Evolutionary conservation across 805 yeast genomes (phyloP), one percentile per base, ranked within the genome.

Genomic region (Candida sonorensis): DNA sequence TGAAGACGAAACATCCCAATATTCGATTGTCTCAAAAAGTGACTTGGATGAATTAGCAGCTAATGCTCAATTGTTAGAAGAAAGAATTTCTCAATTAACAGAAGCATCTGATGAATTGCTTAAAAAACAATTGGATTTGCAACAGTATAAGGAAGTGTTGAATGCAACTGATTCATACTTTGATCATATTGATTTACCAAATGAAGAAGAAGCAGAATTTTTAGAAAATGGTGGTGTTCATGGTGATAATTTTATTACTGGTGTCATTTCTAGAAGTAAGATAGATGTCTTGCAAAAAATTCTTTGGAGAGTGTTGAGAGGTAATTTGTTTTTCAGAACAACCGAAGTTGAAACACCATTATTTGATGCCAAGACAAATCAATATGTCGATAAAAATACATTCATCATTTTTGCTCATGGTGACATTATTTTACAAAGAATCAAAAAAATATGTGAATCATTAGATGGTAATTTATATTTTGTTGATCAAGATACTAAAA

Each of bases 331-430:
- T 50, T 73, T 88, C 55, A 78, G 79, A 44, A 72, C 81, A 41
- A 70, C 72, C 29, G 92, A 83, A 44, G 75, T 90, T 37, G 71
- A 72, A 6, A 83, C 81, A 46, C 72, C 77, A 14, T 61, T 86
- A 31, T 72, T 71, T 49, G 94, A 85, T 47, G 55, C 71, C 26
- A 69, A 75, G 48, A 48, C 77, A 15, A 72, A 72, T 30, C 66
- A 67, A 19, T 62, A 59, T 32, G 73, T 81, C 9, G 78, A 73
- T 42, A 90, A 90, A 56, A 82, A 79, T 52, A 79, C 86, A 29
- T 88, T 92, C 51, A 75, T 94, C 39, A 78, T 90, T 23, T 88
- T 88, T 50, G 82, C 97, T 14, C 97, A 94, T 60, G 99, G 99
- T 51, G 64, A 73, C 23, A 61, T 81, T 40, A 68, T 92, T 36